A percentile compares a stretch with the other conserved stretches of the same genome.
Evolutionary conservation across 352 stramenopile species (phyloP).

Genomic region (Pythium aristosporum): DNA sequence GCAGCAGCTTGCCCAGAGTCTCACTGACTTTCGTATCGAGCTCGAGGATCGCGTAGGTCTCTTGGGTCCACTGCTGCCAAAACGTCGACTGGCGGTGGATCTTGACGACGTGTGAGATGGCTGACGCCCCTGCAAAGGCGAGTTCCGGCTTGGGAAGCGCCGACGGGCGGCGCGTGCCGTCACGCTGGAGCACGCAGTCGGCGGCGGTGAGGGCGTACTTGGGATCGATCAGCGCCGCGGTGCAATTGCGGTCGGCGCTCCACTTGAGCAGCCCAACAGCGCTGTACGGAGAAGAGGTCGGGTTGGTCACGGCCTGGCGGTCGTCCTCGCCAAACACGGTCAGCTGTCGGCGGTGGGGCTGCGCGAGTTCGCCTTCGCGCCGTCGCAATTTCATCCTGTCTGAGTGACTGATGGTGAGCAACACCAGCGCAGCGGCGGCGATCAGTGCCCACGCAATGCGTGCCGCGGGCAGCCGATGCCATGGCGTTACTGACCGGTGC

Average conservation of each 20-base stretch:
- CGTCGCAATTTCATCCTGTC: neutral
- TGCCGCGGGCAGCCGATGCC: neutral
- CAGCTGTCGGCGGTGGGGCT: conserved; percentile 26
- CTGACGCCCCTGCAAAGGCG: conserved; percentile 11
- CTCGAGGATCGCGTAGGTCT: conserved; percentile 68
- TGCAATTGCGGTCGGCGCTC: conserved; percentile 46
- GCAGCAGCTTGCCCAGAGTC: conserved; percentile 32
- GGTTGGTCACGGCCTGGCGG: conserved; percentile 34
- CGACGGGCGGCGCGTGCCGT: conserved; percentile 30
- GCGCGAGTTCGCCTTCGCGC: neutral
- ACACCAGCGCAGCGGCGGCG: neutral
- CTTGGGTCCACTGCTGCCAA: conserved; percentile 57
- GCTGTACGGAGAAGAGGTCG: conserved; percentile 47
- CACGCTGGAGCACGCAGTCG: conserved; percentile 47
- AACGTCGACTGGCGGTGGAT: conserved; percentile 67
- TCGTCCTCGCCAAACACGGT: conserved; percentile 50
- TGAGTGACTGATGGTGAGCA: neutral
- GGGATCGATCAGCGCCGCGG: conserved; percentile 49
- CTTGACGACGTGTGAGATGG: conserved; percentile 29
- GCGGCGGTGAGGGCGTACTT: conserved; percentile 53
- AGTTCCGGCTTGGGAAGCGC: conserved; percentile 31
- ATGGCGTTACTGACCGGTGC: neutral
- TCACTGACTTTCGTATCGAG: conserved; percentile 44
- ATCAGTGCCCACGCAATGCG: neutral
- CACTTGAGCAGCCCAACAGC: conserved; percentile 53